Evolutionary conservation across 352 stramenopile species (phyloP).

Genomic region (Phytophthora uliginosa): DNA sequence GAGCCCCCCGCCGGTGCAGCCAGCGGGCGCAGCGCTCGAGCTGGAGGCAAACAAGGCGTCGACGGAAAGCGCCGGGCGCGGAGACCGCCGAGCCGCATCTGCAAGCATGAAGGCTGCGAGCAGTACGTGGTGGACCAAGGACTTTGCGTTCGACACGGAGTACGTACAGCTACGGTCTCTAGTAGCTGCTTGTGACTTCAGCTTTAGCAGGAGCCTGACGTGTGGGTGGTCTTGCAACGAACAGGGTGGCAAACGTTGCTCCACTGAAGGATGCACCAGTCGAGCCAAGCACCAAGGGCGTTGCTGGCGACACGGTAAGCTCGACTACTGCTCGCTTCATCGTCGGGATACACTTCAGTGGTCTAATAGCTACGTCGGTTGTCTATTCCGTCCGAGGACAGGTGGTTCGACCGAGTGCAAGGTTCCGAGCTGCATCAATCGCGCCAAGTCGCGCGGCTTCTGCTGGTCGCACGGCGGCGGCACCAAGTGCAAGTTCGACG

Average conservation of each 20-base stretch:
- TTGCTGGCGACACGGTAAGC: constrained; percentile 77
- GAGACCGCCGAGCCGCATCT: constrained; percentile 71
- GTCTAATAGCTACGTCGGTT: not conserved
- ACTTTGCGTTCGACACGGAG: constrained; percentile 79
- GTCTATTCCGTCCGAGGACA: constrained; percentile 21
- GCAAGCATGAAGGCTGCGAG: constrained; percentile 78
- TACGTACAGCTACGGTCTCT: constrained; percentile 42
- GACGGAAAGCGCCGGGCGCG: constrained; percentile 65
- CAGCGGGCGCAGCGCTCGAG: constrained; percentile 13
- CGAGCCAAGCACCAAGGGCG: constrained; percentile 79
- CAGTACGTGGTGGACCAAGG: constrained; percentile 86
- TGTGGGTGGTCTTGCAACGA: constrained; percentile 4
- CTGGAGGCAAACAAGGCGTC: constrained; percentile 32
- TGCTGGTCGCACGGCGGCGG: constrained; percentile 90
- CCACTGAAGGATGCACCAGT: constrained; percentile 66
- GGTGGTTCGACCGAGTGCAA: constrained; percentile 83
- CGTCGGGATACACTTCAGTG: not conserved
- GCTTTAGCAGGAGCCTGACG: constrained; percentile 2
- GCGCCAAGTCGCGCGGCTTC: constrained; percentile 87
- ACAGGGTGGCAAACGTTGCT: constrained; percentile 77
- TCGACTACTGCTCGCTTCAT: not conserved
- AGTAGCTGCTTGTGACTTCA: constrained; percentile 12
- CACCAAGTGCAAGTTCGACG: constrained; percentile 79
- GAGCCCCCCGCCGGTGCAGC: not conserved
- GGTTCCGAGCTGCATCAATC: constrained; percentile 74